Conservation (phyloP, 2,329 filamentous ascomycete genomes). For the Salinomyces thailandicus region DNA sequence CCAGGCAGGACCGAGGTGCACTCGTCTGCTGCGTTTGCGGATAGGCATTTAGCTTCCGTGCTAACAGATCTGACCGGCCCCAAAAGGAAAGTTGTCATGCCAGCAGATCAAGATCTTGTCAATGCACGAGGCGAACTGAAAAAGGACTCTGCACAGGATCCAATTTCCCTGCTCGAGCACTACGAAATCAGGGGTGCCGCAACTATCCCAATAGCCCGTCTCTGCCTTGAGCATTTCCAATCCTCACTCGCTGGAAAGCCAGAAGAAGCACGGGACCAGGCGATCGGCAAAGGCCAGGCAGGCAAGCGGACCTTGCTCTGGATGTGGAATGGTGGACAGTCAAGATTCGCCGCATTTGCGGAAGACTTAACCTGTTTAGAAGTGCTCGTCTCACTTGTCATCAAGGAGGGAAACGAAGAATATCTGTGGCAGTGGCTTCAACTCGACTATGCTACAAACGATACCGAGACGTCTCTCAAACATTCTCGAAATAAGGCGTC, state of each 20-base stretch:
- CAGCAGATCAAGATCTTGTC: conserved; percentile 7
- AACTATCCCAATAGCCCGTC: conserved; percentile 27
- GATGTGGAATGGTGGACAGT: conserved; percentile 17
- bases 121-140: conserved; percentile 20
- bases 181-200: conserved; percentile 30
- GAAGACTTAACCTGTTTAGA: conserved; percentile 14
- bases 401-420: conserved; percentile 20
- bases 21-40: conserved; percentile 31
- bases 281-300: conserved; percentile 11
- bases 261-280: conserved; percentile 6
- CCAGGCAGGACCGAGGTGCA: conserved; percentile 8
- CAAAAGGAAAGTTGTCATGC: conserved; percentile 3
- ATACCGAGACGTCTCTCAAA: neutral
- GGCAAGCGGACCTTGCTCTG: conserved; percentile 21
- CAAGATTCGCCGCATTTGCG: conserved; percentile 12
- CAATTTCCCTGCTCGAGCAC: conserved; percentile 31
- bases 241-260: conserved; percentile 10
- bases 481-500: neutral
- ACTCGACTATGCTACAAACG: conserved; percentile 11
- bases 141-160: conserved; percentile 23
- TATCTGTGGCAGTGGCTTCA: conserved; percentile 23
- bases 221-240: conserved; percentile 29
- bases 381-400: conserved; percentile 15
- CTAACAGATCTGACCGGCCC: conserved; percentile 35
- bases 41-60: conserved; percentile 40